Evolutionary conservation across 1,284 basidiomycete species (phyloP).

Genomic region (Ceratobasidium sp.): DNA sequence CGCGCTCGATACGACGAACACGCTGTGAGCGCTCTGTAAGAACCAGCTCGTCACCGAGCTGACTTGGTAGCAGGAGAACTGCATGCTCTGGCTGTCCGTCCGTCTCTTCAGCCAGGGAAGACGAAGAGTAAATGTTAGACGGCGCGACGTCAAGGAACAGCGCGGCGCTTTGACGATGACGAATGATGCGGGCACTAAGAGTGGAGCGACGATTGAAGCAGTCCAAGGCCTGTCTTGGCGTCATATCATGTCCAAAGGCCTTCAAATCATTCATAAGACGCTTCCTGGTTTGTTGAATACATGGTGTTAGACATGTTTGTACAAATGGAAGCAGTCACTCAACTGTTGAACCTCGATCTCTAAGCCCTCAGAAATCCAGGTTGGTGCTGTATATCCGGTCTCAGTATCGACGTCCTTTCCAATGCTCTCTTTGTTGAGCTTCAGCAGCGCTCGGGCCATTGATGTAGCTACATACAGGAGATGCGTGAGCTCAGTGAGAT

Average conservation of each 20-base stretch:
- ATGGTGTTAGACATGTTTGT: too few species aligned
- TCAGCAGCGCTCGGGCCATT: not conserved
- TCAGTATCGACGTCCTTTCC: too few species aligned
- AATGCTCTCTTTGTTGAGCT: not conserved
- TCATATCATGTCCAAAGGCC: not conserved
- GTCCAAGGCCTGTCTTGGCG: not conserved
- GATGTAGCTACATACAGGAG: not conserved
- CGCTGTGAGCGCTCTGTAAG: not conserved
- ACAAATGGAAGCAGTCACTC: too few species aligned
- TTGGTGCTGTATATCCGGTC: not conserved
- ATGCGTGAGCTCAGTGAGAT: too few species aligned
- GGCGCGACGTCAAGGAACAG: not conserved
- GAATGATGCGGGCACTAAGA: not conserved
- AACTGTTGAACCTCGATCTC: constrained; percentile 13
- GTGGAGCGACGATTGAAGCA: not conserved
- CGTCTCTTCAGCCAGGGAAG: not conserved
- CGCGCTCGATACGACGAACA: not conserved
- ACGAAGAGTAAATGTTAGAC: not conserved
- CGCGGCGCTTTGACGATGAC: not conserved
- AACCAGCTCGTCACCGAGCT: not conserved
- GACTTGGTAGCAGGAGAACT: not conserved
- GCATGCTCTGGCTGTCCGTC: not conserved
- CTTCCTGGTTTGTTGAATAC: not conserved
- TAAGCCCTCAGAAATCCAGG: not conserved
- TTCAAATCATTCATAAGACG: not conserved